Base-by-base conservation (phyloP, 345 rosid species). In the Eucalyptus polyanthemos region DNA sequence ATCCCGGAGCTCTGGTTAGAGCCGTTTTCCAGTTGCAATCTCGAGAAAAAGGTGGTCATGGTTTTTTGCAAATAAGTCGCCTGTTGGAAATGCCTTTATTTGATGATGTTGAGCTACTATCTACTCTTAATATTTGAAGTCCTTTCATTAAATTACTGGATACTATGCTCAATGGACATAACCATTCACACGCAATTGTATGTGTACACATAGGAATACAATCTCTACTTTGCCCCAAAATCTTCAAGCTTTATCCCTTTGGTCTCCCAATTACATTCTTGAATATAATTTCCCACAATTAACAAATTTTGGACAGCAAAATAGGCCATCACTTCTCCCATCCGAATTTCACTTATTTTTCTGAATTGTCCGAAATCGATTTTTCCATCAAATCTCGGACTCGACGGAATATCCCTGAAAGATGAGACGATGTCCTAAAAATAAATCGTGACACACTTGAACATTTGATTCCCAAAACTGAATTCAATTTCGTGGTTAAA, bases 391-490 rank as follows among this genome's bases (percentile, higher is more conserved):
- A 14, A 50, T 50, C 51, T 0, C 1, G 0, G 7, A 50, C 51
- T 50, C 7, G 0, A 50, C 3, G 3, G 51, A 50, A 50, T 50
- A 5, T 50, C 16, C 51, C 7, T 0, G 17, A 50, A 50, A 50
- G 50, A 50, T 14, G 16, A 50, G 16, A 50, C 16, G 3, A 5
- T 50, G 3, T 50, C 7, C 51, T 5, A 50, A 50, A 50, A 50
- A 50, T 14, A 50, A 50, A 14, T 50, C 0, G 1, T 50, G 17
- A 50, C 3, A 14, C 53, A 50, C 53, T 50, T 1, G 0, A 50
- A 50, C 0, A 0, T 50, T 50, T 0, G 7, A 50, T 50, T 50
- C 17, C 6, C 1, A 0, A 50, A 50, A 50, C 0, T 16, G 17
- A 1, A 50, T 50, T 50, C 17, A 50, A 50, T 50, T 50, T 50